These are phyloP conservation scores for Obba rivulosa DNA, from an alignment of 768 basidiomycete species.

Conservation along the genomic window DNA sequence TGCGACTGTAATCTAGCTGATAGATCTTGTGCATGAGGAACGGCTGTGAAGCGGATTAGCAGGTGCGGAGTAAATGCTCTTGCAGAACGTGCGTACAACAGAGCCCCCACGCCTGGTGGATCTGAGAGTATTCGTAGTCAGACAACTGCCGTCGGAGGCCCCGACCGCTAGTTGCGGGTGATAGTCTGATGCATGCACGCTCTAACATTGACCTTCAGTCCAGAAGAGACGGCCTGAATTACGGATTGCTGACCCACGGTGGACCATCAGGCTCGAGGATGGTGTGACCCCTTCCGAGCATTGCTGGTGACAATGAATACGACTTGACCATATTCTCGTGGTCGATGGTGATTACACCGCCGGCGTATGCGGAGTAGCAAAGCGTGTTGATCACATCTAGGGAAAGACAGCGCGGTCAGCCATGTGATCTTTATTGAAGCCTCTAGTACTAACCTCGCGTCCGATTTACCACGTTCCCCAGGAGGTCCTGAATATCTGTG, in stretches of 20 bases:
- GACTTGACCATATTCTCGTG: conserved; percentile 78
- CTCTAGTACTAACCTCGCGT: conserved; percentile 70
- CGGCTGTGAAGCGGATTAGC: conserved; percentile 42
- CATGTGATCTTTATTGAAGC: not conserved
- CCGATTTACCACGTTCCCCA: conserved; percentile 65
- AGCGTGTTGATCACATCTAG: conserved; percentile 71
- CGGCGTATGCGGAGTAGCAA: conserved; percentile 60
- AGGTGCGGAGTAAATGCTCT: too few species aligned
- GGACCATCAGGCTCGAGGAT: conserved; percentile 74
- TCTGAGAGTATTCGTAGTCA: conserved; percentile 66
- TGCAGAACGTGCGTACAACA: conserved; percentile 46
- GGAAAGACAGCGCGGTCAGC: not conserved
- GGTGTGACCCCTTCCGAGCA: conserved; percentile 69
- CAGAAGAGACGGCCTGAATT: not conserved
- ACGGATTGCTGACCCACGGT: conserved; percentile 61
- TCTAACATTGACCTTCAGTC: conserved; percentile 36
- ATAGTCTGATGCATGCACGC: conserved; percentile 69
- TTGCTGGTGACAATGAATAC: conserved; percentile 64
- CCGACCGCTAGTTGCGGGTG: conserved; percentile 84
- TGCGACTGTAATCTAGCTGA: conserved; percentile 83
- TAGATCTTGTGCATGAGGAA: conserved; percentile 77
- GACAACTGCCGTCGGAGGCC: conserved; percentile 77
- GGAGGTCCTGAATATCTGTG: conserved; percentile 71
- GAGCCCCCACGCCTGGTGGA: conserved; percentile 65
- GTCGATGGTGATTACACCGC: conserved; percentile 73